Conservation (phyloP, 495 filamentous ascomycete genomes). For the Tuber indicum region DNA sequence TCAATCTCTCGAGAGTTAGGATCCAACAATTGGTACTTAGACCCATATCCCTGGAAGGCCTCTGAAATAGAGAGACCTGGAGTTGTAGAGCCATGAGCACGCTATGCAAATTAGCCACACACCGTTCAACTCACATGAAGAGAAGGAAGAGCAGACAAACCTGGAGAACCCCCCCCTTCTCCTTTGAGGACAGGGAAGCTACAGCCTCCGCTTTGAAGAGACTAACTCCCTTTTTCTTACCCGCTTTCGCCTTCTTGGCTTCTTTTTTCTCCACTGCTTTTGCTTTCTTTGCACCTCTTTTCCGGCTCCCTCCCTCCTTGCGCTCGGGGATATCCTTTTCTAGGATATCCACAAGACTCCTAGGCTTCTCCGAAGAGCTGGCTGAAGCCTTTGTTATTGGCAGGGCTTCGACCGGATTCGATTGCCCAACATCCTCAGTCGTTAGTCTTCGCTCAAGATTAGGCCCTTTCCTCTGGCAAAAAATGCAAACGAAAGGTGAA, state of each 20-base stretch:
- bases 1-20: slow-evolving; percentile 5
- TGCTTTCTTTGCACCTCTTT: not conserved
- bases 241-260: not conserved
- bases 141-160: not conserved
- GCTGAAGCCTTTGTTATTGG: not conserved
- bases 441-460: slow-evolving; percentile 1
- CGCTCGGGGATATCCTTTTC: not conserved
- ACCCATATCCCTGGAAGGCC: not conserved
- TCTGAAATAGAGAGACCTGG: not conserved
- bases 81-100: not conserved
- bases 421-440: not conserved
- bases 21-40: slow-evolving; percentile 5
- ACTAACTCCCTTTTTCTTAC: not conserved
- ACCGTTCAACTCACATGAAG: not conserved
- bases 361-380: not conserved
- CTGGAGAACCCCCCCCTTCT: not conserved
- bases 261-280: not conserved
- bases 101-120: not conserved
- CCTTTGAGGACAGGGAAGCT: not conserved
- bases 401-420: not conserved
- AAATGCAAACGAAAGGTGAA: slow-evolving; percentile 33
- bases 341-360: not conserved
- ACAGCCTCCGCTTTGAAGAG: not conserved
- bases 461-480: slow-evolving; percentile 11
- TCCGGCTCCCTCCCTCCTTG: not conserved